Base-by-base conservation (phyloP, 768 basidiomycete genomes). In the Trametes gibbosa region DNA sequence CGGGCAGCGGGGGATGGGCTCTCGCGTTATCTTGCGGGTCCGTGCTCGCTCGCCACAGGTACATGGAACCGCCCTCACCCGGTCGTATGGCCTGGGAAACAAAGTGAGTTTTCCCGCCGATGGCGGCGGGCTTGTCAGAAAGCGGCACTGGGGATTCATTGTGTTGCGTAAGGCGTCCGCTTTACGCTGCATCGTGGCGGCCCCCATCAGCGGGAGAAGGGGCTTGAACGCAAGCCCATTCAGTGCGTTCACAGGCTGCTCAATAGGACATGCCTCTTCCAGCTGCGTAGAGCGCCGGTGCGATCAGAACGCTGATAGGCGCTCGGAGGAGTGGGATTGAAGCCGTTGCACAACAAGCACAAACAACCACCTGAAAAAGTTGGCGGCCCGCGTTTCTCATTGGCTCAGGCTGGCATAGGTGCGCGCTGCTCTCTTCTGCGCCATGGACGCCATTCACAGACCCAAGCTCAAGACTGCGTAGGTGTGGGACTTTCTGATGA, bases 401-500 rank as follows among this genome's bases (percentile, higher is more conserved):
- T 48, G 53, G 41, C 49, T 21, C 10, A 50, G 59, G 45, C 52
- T 24, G n/a, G 52, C 61, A n/a, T n/a, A n/a, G 42, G 40, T 55
- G 61, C 61, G 37, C 52, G 29, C n/a, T 17, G 59, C 60, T 52
- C 24, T 51, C 52, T 32, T 40, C 57, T 75, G 50, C 58, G 32
- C 37, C 47, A 66, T 66, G 65, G 61, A 63, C 43, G 56, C 63
- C 40, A 43, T 55, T n/a, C 52, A 39, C 25, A 57, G 61, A 35
- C 61, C 65, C 16, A 84, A 81, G 71, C 73, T 83, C 41, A 88
- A 81, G 74, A 87, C 84, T 57, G 79, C 84, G 86, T 88, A 73
- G 40, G 83, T 76, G 43, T 32, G 16, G 45, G 10, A 1, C 6
- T 10, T 35, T 50, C 45, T 13, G 24, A 21, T 35, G 25, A 25